These are phyloP conservation scores for Ascocoryne sarcoides DNA, from an alignment of 2,329 filamentous ascomycete species.

Conservation along the genomic window DNA sequence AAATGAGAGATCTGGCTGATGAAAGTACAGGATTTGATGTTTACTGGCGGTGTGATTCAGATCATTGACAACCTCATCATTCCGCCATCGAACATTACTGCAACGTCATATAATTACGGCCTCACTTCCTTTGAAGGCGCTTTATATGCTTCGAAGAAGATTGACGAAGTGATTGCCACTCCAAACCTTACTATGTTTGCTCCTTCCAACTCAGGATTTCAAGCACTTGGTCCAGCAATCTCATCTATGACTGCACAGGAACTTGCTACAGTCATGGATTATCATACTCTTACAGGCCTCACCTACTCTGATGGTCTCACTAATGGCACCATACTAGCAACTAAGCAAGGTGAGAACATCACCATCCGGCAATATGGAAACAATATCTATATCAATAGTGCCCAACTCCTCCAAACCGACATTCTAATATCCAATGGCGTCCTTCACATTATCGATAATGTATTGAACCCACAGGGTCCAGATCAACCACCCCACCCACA, in stretches of 20 bases:
- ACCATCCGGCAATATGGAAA: slow-evolving; percentile 30
- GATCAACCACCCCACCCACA: slow-evolving; percentile 31
- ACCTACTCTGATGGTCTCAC: slow-evolving; percentile 24
- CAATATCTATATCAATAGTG: slow-evolving; percentile 33
- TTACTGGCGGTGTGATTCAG: slow-evolving; percentile 42
- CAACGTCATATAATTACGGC: slow-evolving; percentile 31
- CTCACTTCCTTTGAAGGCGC: slow-evolving; percentile 32
- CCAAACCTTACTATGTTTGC: slow-evolving; percentile 43
- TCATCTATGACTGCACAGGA: slow-evolving; percentile 22
- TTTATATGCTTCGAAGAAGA: slow-evolving; percentile 25
- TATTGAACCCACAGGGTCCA: slow-evolving; percentile 37
- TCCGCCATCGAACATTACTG: slow-evolving; percentile 34
- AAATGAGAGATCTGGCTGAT: no score
- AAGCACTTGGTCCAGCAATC: slow-evolving; percentile 29
- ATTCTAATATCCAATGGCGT: slow-evolving; percentile 31
- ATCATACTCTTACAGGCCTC: slow-evolving; percentile 28
- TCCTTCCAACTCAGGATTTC: slow-evolving; percentile 29
- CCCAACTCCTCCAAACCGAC: slow-evolving; percentile 31
- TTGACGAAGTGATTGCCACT: slow-evolving; percentile 30
- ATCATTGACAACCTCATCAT: slow-evolving; percentile 43
- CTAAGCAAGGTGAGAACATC: slow-evolving; percentile 26
- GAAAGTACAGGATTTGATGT: slow-evolving; percentile 38
- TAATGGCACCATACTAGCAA: slow-evolving; percentile 24
- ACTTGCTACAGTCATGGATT: slow-evolving; percentile 28
- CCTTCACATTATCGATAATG: slow-evolving; percentile 32